Base-by-base conservation (phyloP, 2,329 filamentous ascomycete genomes). In the Dactylellina cionopaga region DNA sequence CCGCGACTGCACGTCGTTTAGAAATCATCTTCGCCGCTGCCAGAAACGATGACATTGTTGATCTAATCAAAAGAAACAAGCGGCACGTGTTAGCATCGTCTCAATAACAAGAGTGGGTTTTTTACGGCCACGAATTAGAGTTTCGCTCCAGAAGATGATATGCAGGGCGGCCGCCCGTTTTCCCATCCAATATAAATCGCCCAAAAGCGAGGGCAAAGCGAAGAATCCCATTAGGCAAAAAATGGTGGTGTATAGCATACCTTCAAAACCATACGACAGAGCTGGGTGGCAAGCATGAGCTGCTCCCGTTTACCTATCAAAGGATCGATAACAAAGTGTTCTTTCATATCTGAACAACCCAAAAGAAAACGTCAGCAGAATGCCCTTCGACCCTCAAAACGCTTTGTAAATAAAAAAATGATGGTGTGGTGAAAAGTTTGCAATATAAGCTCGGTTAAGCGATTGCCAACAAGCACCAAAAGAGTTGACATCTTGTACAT, bases 241-340 rank as follows among this genome's bases (percentile, higher is more conserved):
- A 44, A 75, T 79, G 58, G 22, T 51, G 58, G 66, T 71, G 66
- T 64, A 71, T 71, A 71, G 58, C 58, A 51, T 80, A 93, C 88
- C 88, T 96, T 97, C 77, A 97, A 86, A 76, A 97, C 93, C 94
- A 99, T 98, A 76, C 95, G 89, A 85, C 95, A 98, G 76, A 99
- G 85, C 84, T 99, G 95, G 56, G 96, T 99, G 29, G 95, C 95
- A 76, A 99, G 87, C 83, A 97, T 88, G 73, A 99, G 86, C 83
- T 99, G 95, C 84, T 97, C 93, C 82, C 92, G 91, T 87, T 99
- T 99, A 77, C 95, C 95, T 80, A 99, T 99, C 79, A 99, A 84
- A 58, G 95, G 96, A 80, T 99, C 95, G 80, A 99, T 98, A 76
- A 97, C 95, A 81, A 99, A 99, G 76, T 95, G 91, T 77, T 96